Evolutionary conservation across 306 rosid species (phyloP).

Genomic region (Cucurbita maxima): DNA sequence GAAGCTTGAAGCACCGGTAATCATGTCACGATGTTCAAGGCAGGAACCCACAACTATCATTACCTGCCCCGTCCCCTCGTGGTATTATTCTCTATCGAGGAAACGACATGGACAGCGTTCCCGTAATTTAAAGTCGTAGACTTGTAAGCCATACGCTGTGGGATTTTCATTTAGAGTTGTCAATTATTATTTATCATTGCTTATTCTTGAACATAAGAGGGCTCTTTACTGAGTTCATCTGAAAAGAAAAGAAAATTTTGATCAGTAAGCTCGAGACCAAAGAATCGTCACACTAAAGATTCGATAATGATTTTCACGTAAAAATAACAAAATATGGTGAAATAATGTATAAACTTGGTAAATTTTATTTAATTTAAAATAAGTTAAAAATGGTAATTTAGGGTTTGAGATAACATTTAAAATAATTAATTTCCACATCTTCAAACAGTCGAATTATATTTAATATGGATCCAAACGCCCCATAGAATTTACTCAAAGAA

Average conservation of each 20-base stretch:
- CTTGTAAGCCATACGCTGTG: background rate
- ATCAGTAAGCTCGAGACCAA: background rate
- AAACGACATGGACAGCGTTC: background rate
- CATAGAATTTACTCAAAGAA: background rate
- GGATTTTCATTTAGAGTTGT: background rate
- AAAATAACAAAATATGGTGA: background rate
- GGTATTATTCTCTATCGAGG: background rate
- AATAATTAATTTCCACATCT: background rate
- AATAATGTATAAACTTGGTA: background rate
- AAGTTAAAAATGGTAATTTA: too few species aligned
- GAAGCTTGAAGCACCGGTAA: background rate
- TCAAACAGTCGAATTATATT: background rate
- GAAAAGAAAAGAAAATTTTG: constrained; percentile 13
- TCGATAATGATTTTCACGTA: background rate
- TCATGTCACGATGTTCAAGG: background rate
- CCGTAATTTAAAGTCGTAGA: background rate
- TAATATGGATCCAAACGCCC: background rate
- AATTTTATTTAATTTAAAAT: too few species aligned
- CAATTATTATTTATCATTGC: background rate
- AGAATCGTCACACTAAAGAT: too few species aligned
- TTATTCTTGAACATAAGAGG: constrained; percentile 48
- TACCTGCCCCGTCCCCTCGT: background rate
- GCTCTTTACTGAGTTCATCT: constrained; percentile 79
- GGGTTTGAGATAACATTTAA: background rate
- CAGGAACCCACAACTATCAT: background rate